phyloP scores from a whole-genome alignment of 768 basidiomycete genomes.

The Tylopilus vinaceipallidus region DNA sequence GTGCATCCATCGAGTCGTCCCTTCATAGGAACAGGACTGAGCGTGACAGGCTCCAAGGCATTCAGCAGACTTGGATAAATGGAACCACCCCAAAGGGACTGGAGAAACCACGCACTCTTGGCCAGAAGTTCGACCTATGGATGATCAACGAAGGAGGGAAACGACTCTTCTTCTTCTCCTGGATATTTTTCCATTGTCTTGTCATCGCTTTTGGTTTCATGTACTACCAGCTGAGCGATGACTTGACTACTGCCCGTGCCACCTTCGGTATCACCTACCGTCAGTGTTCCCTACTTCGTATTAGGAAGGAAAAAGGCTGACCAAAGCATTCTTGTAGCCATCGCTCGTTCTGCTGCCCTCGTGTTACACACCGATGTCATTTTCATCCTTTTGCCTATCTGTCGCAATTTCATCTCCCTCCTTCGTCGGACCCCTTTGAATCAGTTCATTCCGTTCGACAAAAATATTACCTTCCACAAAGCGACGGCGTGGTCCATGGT shows the following conservation, averaged over 20 bases:
- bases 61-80: conserved; percentile 61
- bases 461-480: conserved; percentile 89
- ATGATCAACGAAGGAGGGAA: conserved; percentile 92
- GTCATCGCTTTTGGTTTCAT: conserved; percentile 76
- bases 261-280: conserved; percentile 78
- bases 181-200: conserved; percentile 77
- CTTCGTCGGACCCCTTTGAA: conserved; percentile 85
- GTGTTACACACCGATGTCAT: conserved; percentile 89
- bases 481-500: conserved; percentile 91
- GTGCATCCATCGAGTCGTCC: conserved; percentile 35
- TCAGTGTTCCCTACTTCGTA: conserved; percentile 35
- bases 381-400: conserved; percentile 93
- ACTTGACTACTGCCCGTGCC: conserved; percentile 59
- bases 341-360: conserved; percentile 86
- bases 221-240: conserved; percentile 80
- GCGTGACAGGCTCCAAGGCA: conserved; percentile 76
- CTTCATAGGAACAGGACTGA: conserved; percentile 88
- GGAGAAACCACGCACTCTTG: conserved; percentile 39
- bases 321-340: conserved; percentile 44
- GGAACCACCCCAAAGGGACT: conserved; percentile 25
- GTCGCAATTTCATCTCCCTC: conserved; percentile 91
- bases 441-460: conserved; percentile 88
- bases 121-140: conserved; percentile 66
- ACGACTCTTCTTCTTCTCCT: conserved; percentile 74
- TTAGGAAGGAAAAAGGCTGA: not conserved